Evolutionary conservation across 2,329 filamentous ascomycete genomes (phyloP).

Genomic region (Phaeosphaeria sp.): DNA sequence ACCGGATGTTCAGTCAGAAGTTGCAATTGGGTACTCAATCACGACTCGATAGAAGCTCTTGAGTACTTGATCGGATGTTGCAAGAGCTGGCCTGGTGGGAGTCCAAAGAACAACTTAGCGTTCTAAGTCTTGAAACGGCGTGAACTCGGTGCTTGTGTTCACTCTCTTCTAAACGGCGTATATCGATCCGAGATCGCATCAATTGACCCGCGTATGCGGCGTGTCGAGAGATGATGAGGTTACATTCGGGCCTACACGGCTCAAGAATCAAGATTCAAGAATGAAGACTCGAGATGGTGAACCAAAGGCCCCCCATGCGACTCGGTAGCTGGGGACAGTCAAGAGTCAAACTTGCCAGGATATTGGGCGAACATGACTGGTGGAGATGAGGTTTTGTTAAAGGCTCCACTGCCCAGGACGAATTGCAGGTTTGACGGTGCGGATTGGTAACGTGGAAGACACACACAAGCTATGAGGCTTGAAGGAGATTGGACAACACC

Average conservation of each 20-base stretch:
- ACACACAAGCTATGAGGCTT: background rate
- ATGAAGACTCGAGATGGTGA: too few relatives aligned
- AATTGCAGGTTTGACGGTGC: background rate
- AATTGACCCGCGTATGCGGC: background rate
- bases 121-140: too few relatives aligned
- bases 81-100: too few relatives aligned
- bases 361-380: background rate
- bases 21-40: too few relatives aligned
- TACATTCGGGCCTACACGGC: background rate
- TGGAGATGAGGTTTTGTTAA: background rate
- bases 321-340: too few relatives aligned
- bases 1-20: too few relatives aligned
- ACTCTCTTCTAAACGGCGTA: background rate
- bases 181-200: background rate
- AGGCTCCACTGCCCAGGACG: background rate
- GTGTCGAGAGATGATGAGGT: background rate
- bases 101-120: too few relatives aligned
- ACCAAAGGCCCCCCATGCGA: background rate
- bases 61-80: too few relatives aligned
- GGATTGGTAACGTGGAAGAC: background rate
- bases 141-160: background rate
- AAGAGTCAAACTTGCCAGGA: too few relatives aligned
- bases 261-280: background rate
- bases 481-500: background rate
- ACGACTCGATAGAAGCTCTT: too few relatives aligned